These are phyloP conservation scores for Acorus calamus DNA, from an alignment of 106 monocot genomes.

Conservation along the genomic window DNA sequence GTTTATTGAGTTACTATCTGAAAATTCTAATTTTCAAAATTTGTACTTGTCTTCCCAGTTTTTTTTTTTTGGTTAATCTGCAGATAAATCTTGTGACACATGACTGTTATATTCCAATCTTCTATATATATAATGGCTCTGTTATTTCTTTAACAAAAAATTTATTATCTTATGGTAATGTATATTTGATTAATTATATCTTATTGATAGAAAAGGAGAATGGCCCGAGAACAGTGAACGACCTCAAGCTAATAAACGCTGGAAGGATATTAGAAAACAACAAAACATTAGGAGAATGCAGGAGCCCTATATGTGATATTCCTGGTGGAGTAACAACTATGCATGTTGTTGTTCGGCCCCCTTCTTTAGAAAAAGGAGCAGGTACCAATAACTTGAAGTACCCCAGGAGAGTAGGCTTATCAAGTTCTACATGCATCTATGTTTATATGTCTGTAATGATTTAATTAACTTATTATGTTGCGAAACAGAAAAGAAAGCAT, in stretches of 20 bases:
- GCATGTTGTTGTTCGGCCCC: slow-evolving; percentile 50
- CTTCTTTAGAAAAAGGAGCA: slow-evolving; percentile 31
- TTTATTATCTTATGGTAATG: background rate
- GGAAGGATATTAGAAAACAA: slow-evolving; percentile 55
- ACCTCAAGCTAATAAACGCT: slow-evolving; percentile 59
- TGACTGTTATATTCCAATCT: no score
- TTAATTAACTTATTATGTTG: background rate
- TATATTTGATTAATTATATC: background rate
- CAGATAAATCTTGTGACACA: no score
- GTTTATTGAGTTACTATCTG: no score
- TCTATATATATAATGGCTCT: no score
- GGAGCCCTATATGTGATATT: slow-evolving; percentile 34
- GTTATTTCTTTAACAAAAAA: no score
- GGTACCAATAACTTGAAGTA: slow-evolving; percentile 14
- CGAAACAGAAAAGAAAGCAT: slow-evolving; percentile 27
- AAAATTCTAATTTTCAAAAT: no score
- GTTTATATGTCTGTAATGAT: background rate
- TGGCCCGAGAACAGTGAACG: slow-evolving; percentile 44
- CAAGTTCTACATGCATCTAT: no score
- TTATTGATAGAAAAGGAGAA: slow-evolving; percentile 30
- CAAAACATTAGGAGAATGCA: slow-evolving; percentile 47
- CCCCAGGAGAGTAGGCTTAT: no score
- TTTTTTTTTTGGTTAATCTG: no score
- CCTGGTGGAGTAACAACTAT: slow-evolving; percentile 41
- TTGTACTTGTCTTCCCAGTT: no score